These are phyloP conservation scores for Cytospora piceicola DNA, from an alignment of 2,329 filamentous ascomycete genomes.

Conservation along the genomic window DNA sequence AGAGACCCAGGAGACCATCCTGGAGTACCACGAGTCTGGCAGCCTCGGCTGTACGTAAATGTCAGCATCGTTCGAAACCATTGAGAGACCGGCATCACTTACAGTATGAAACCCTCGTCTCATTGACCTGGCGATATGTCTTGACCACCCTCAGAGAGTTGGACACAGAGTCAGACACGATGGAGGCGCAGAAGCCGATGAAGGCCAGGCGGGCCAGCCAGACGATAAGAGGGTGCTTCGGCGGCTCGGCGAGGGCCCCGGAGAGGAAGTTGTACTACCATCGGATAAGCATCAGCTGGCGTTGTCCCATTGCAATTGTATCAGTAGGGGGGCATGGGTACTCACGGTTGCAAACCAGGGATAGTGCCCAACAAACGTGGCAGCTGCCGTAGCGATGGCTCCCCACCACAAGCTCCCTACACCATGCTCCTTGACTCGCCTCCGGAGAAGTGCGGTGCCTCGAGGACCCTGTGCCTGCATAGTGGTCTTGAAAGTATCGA, in stretches of 20 bases:
- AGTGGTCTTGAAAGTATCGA: conserved; percentile 55
- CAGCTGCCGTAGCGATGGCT: conserved; percentile 51
- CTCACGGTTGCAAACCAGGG: conserved; percentile 54
- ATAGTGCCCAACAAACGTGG: conserved; percentile 54
- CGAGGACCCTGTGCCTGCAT: conserved; percentile 51
- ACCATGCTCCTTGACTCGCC: conserved; percentile 49
- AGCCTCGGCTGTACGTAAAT: conserved; percentile 43
- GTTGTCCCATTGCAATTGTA: not conserved
- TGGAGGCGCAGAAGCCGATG: conserved; percentile 49
- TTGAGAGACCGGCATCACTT: conserved; percentile 19
- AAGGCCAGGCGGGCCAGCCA: conserved; percentile 50
- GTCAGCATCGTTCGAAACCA: not conserved
- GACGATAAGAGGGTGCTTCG: conserved; percentile 44
- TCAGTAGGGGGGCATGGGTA: not conserved
- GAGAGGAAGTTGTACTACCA: conserved; percentile 49
- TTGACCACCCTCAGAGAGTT: conserved; percentile 54
- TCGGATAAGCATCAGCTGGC: not conserved
- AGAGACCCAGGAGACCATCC: conserved; percentile 48
- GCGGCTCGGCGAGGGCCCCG: conserved; percentile 45
- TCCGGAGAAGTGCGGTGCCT: conserved; percentile 48
- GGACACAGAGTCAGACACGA: conserved; percentile 51
- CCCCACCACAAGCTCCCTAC: conserved; percentile 55
- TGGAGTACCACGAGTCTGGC: conserved; percentile 45
- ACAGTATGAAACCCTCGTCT: conserved; percentile 52
- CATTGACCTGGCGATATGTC: conserved; percentile 55